Percentiles rank a stretch among this genome's conserved stretches.
Conservation (phyloP, 2,329 filamentous ascomycete genomes). For the Calonectria pseudoreteaudii region DNA sequence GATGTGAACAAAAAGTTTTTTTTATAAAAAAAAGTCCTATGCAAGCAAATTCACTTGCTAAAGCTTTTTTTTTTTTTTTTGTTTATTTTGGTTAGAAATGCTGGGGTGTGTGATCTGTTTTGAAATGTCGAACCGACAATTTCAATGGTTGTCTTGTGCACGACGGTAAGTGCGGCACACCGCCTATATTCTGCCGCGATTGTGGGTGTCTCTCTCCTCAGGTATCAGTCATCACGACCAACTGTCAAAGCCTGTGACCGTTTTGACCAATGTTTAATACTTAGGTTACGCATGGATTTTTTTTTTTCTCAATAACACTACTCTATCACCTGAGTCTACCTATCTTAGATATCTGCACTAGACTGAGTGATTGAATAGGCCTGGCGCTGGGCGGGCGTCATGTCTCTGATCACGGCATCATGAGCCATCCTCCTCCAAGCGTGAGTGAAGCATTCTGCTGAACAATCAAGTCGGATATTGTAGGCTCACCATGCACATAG, state of each 20-base stretch:
- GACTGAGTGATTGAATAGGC: conserved; percentile 8
- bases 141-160: not conserved
- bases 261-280: not conserved
- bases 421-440: conserved; percentile 44
- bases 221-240: not conserved
- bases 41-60: no score
- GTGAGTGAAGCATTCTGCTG: conserved; percentile 25
- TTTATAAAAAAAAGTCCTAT: no score
- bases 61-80: no score
- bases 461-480: not conserved
- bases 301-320: not conserved
- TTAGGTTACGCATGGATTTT: conserved; percentile 6
- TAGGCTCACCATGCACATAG: conserved; percentile 36
- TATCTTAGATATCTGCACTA: not conserved
- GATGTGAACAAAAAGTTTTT: no score
- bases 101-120: no score
- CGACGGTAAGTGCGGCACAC: not conserved
- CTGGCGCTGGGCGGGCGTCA: conserved; percentile 20
- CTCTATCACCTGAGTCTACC: not conserved
- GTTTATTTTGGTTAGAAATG: no score
- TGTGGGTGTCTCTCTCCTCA: not conserved
- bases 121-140: no score
- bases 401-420: conserved; percentile 34
- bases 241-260: not conserved
- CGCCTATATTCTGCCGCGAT: conserved; percentile 25